Conservation (phyloP, 768 basidiomycete species). For the Lactarius sp. region DNA sequence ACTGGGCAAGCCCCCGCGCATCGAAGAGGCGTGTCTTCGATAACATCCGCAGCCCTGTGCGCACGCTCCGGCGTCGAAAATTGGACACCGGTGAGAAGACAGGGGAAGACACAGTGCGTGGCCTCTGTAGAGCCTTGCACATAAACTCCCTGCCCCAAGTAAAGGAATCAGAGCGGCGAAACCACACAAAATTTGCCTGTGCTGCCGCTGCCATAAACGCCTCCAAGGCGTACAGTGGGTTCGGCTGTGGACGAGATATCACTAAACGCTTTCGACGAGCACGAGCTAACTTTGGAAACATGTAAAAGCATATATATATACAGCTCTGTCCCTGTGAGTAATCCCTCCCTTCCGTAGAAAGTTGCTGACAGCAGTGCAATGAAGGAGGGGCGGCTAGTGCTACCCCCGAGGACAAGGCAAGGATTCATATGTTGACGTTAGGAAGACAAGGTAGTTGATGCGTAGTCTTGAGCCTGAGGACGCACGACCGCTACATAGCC, state of each 20-base stretch:
- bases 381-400: constrained; percentile 20
- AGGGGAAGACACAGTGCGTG: constrained; percentile 58
- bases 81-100: constrained; percentile 69
- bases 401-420: constrained; percentile 25
- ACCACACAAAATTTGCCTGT: constrained; percentile 6
- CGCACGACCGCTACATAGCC: neutral
- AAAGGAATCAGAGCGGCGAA: constrained; percentile 8
- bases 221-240: constrained; percentile 35
- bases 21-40: constrained; percentile 72
- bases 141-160: constrained; percentile 9
- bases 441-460: constrained; percentile 40
- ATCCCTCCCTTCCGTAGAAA: constrained; percentile 36
- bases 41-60: constrained; percentile 60
- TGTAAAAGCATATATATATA: constrained; percentile 50
- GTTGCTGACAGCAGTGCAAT: constrained; percentile 13
- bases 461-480: neutral
- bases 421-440: constrained; percentile 57
- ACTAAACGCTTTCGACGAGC: constrained; percentile 65
- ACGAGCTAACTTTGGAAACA: constrained; percentile 54
- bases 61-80: constrained; percentile 66
- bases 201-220: constrained; percentile 49
- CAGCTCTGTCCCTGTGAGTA: constrained; percentile 50
- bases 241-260: constrained; percentile 43
- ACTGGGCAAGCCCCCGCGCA: constrained; percentile 57
- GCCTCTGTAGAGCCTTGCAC: constrained; percentile 59